Evolutionary conservation across 805 yeast genomes (phyloP), one percentile per base, ranked within the genome.

Genomic region (Starmerella bombicola): DNA sequence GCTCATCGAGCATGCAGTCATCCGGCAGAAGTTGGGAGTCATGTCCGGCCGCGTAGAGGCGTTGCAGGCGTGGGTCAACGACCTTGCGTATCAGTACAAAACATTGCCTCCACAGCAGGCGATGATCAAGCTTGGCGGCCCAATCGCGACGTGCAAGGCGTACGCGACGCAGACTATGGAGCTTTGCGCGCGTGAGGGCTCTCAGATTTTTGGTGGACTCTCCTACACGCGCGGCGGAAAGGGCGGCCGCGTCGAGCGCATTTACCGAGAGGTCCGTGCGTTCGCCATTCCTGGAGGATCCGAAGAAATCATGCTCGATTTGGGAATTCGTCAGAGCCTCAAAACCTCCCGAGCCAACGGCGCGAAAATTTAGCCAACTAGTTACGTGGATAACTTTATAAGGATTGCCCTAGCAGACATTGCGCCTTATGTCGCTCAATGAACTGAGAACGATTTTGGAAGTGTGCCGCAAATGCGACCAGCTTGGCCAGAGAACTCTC

Each of bases 261-360:
- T 65, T 35, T 65, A 64, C 56, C 56, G 68, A 23, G 68, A 64
- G 41, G 68, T 63, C n/a, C 56, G 67, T 7, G 68, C 68, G 9
- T 65, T 54, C 47, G 64, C 69, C 16, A 65, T 64, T 31, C 69
- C 69, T 15, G 68, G 68, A 26, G 68, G 68, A 7, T 62, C 67
- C 20, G 68, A 64, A 45, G 68, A 64, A 47, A 65, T 65, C 44
- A 64, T 64, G 68, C 52, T 64, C 26, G 69, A 65, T 37, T 50
- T 64, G 30, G 57, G 63, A 8, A 59, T 64, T 33, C 51, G 68
- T 16, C 68, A 65, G 51, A 46, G 61, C 24, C 45, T 63, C 41
- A 56, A 58, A 43, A 61, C 51, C 5, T 41, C 51, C n/a, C 38
- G 42, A 13, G 17, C 25, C 5, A n/a, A 20, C 22, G 49, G 49